A percentile compares a stretch with the other conserved stretches of the same genome.
Conservation (phyloP, 805 yeast species). For the Wickerhamiella sergipiensis region DNA sequence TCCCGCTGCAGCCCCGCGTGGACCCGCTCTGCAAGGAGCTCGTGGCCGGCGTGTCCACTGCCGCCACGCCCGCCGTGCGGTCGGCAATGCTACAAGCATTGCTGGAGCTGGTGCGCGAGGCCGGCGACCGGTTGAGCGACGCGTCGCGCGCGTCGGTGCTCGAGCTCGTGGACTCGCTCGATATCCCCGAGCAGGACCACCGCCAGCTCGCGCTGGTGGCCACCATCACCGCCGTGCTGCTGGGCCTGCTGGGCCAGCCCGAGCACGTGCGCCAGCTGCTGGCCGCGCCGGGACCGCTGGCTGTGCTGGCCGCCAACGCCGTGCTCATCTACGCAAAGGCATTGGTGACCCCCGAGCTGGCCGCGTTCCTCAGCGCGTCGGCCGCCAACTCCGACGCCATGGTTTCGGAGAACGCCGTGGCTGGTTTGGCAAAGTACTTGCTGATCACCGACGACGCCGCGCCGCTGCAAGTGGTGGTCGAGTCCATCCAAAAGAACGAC, state of each 20-base stretch:
- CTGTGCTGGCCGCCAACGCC: slow-evolving; percentile 20
- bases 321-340: slow-evolving; percentile 14
- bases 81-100: slow-evolving; percentile 70
- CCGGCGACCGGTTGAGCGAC: slow-evolving; percentile 68
- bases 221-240: slow-evolving; percentile 33
- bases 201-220: slow-evolving; percentile 15
- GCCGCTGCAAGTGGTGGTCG: slow-evolving; percentile 29
- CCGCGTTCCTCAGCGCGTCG: slow-evolving; percentile 16
- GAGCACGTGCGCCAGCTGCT: slow-evolving; percentile 20
- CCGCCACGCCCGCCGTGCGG: slow-evolving; percentile 59
- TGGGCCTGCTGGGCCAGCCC: slow-evolving; percentile 34
- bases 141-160: slow-evolving; percentile 55
- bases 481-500: slow-evolving; percentile 39
- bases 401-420: slow-evolving; percentile 52
- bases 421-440: slow-evolving; percentile 72
- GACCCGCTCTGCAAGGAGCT: slow-evolving; percentile 84
- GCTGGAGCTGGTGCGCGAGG: slow-evolving; percentile 64
- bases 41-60: slow-evolving; percentile 52
- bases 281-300: slow-evolving; percentile 7
- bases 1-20: slow-evolving; percentile 81
- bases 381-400: slow-evolving; percentile 19
- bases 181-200: slow-evolving; percentile 29
- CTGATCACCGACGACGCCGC: slow-evolving; percentile 22
- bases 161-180: slow-evolving; percentile 61
- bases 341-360: slow-evolving; percentile 14